Evolutionary conservation across 1,139 yeast genomes (phyloP), one percentile per base, ranked within the genome.

Genomic region (Yamadazyma spencermartinsiae): DNA sequence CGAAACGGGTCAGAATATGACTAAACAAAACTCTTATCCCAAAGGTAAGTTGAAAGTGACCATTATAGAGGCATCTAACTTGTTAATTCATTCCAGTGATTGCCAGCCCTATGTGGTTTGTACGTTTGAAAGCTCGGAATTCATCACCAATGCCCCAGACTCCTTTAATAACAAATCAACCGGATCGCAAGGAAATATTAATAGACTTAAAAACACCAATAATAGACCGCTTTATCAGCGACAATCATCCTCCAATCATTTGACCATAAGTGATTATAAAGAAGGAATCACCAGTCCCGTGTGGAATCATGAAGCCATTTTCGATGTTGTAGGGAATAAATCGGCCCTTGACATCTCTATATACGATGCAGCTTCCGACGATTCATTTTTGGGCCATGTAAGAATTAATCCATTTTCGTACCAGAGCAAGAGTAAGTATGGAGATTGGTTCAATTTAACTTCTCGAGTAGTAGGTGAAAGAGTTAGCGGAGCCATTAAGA

Each of bases 271-370:
- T 12, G 51, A 52, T 28, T 56, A 52, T 32, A 48, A 55, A 6
- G 49, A 39, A 5, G 53, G 53, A 3, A 37, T 43, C 8, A 62
- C 83, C 18, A 83, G 82, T 56, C 95, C 95, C 7, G 69, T 76
- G 27, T 89, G 97, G 96, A 84, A 86, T 56, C 95, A 89, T 59
- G 88, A 86, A 55, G 94, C 97, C 8, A 79, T 80, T 20, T 92
- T 92, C 56, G 98, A 92, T 60, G 96, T 92, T 36, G 81, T 88
- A 31, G 94, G 92, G 17, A 79, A 84, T 28, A 80, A 78, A 50
- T 84, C 94, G 0, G 92, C 85, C 56, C 72, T 92, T 46, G 96
- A 89, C 52, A 81, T 92, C 37, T 84, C 94, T 9, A 80, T 92
- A 27, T 92, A 89, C 63, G 98, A 92, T 61, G 82, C 89, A 6